A percentile compares a stretch with the other conserved stretches of the same genome.
These are phyloP conservation scores for Neospermospora avenae DNA, from an alignment of 2,329 filamentous ascomycete genomes.

Conservation along the genomic window DNA sequence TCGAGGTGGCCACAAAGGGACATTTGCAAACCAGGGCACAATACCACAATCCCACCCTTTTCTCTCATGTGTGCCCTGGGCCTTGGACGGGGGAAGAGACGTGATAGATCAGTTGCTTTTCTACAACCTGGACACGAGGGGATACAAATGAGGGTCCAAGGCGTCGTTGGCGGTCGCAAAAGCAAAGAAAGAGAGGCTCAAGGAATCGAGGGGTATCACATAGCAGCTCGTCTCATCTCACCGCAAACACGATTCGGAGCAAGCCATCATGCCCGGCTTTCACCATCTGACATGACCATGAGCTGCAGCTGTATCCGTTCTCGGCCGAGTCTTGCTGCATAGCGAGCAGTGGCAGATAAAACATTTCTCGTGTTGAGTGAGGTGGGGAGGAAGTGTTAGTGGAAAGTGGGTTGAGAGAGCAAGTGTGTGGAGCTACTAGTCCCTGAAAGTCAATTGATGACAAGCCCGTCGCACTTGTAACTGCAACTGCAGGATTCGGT, in stretches of 20 bases:
- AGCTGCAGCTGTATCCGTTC: not conserved
- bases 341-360: not conserved
- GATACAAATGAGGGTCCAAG: constrained; percentile 2
- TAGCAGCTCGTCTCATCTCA: constrained; percentile 7
- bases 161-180: constrained; percentile 9
- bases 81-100: constrained; percentile 1
- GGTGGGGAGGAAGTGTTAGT: not conserved
- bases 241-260: too few species aligned
- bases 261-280: not conserved
- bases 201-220: not conserved
- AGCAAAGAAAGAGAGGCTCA: constrained; percentile 24
- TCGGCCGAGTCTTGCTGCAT: not conserved
- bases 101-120: constrained; percentile 21
- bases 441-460: not conserved
- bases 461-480: not conserved
- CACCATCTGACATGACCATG: constrained; percentile 2
- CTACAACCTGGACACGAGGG: constrained; percentile 20
- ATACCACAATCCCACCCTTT: constrained; percentile 8
- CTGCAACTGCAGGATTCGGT: not conserved
- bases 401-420: not conserved
- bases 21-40: not conserved
- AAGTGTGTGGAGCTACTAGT: not conserved
- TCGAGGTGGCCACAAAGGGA: not conserved
- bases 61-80: not conserved
- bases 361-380: constrained; percentile 10